Percentiles rank a stretch among this genome's conserved stretches.
phyloP scores from a whole-genome alignment of 805 yeast species.

The Spathaspora girioi region DNA sequence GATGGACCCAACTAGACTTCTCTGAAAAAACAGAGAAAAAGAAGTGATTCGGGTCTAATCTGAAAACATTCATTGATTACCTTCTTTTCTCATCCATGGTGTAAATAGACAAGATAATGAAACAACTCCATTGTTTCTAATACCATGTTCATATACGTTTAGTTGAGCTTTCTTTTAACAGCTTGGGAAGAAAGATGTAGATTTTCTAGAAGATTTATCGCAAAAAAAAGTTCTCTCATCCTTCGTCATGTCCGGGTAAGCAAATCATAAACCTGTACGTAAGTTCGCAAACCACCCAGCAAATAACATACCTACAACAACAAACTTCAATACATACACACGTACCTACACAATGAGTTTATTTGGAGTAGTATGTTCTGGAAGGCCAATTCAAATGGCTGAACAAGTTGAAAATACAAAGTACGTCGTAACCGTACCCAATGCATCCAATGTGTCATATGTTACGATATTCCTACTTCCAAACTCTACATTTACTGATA shows the following conservation, averaged over 20 bases:
- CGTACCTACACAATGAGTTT: slow-evolving; percentile 23
- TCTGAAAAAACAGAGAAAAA: slow-evolving; percentile 2
- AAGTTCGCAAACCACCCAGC: neutral
- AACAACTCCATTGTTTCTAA: neutral
- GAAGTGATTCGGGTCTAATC: slow-evolving; percentile 2
- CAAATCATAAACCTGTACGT: neutral
- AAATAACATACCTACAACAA: neutral
- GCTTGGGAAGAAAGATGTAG: neutral
- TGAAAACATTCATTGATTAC: slow-evolving; percentile 5
- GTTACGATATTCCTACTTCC: slow-evolving; percentile 85
- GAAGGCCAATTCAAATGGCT: slow-evolving; percentile 56
- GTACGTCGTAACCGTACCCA: slow-evolving; percentile 59
- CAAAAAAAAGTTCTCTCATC: neutral
- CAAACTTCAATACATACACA: neutral
- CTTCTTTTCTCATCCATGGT: slow-evolving; percentile 12
- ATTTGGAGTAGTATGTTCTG: slow-evolving; percentile 79
- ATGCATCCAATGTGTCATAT: slow-evolving; percentile 68
- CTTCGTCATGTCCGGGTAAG: neutral
- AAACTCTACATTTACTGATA: slow-evolving; percentile 61
- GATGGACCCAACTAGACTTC: slow-evolving; percentile 1
- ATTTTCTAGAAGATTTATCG: neutral
- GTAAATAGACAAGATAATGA: neutral
- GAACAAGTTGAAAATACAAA: slow-evolving; percentile 67
- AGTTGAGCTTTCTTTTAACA: neutral
- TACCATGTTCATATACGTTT: neutral